Conservation (phyloP, 495 filamentous ascomycete species). For the Parmelia sp. region DNA sequence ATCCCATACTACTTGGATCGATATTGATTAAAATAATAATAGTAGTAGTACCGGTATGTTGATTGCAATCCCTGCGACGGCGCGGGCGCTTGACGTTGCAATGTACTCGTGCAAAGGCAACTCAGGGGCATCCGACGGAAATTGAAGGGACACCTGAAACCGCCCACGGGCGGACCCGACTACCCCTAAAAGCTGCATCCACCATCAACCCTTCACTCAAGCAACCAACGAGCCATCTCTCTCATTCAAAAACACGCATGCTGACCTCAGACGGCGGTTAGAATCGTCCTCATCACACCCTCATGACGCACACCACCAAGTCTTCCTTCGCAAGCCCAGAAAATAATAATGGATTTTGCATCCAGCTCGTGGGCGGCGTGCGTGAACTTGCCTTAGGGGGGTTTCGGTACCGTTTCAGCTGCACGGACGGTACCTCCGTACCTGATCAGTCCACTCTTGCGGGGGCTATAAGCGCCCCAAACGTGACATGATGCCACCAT, state of each 20-base stretch:
- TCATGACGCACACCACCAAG: too few species aligned
- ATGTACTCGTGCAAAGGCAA: background rate
- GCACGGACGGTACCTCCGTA: background rate
- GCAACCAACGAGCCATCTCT: too few species aligned
- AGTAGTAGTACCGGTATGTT: too few species aligned
- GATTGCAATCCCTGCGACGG: background rate
- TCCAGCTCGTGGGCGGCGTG: background rate
- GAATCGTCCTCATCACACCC: background rate
- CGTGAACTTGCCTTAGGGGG: too few species aligned
- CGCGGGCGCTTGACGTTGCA: background rate
- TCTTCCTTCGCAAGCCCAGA: too few species aligned
- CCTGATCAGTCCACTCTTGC: background rate
- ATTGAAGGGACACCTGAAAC: background rate
- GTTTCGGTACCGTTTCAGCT: constrained; percentile 2
- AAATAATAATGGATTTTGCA: background rate
- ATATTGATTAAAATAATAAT: background rate
- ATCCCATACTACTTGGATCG: background rate
- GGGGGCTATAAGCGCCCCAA: constrained; percentile 4
- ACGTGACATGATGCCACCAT: background rate
- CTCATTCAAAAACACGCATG: too few species aligned
- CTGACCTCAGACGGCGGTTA: background rate
- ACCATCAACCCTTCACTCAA: too few species aligned
- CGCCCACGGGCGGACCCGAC: background rate
- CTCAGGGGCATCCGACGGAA: background rate
- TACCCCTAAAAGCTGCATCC: background rate